Evolutionary conservation across 257 asterid genomes (phyloP).

Genomic region (Datura wrightii): DNA sequence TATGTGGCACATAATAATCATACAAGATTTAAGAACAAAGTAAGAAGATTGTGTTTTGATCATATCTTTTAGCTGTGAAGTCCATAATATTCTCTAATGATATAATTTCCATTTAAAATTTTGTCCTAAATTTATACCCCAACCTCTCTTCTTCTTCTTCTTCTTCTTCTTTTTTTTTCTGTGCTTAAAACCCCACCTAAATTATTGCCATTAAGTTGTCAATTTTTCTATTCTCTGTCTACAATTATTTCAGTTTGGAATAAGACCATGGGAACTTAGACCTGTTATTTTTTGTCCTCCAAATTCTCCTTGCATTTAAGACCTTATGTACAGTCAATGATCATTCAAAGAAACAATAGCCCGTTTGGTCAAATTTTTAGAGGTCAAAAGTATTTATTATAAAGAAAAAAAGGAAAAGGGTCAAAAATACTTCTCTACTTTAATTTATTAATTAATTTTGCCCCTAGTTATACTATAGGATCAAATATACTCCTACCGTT

Average conservation of each 20-base stretch:
- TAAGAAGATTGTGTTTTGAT: neutral
- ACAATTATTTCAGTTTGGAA: neutral
- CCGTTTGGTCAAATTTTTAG: no score
- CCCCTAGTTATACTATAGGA: no score
- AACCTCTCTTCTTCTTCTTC: neutral
- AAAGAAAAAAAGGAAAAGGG: no score
- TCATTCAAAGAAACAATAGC: neutral
- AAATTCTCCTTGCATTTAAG: neutral
- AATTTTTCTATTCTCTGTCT: neutral
- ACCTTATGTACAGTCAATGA: neutral
- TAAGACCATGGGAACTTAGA: neutral
- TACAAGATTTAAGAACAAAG: neutral
- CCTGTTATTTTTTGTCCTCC: neutral
- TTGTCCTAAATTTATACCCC: neutral
- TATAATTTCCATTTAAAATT: neutral
- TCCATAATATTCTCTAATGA: neutral
- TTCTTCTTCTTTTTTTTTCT: no score
- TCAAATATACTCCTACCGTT: no score
- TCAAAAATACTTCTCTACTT: no score
- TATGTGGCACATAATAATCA: neutral
- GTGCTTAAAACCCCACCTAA: no score
- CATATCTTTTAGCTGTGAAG: neutral
- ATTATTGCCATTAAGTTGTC: neutral
- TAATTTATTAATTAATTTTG: no score
- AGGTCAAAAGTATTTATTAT: no score